Percentiles rank a stretch among this genome's conserved stretches.
These are phyloP conservation scores for Ganoderma boninense DNA, from an alignment of 1,284 basidiomycete genomes.

Conservation along the genomic window DNA sequence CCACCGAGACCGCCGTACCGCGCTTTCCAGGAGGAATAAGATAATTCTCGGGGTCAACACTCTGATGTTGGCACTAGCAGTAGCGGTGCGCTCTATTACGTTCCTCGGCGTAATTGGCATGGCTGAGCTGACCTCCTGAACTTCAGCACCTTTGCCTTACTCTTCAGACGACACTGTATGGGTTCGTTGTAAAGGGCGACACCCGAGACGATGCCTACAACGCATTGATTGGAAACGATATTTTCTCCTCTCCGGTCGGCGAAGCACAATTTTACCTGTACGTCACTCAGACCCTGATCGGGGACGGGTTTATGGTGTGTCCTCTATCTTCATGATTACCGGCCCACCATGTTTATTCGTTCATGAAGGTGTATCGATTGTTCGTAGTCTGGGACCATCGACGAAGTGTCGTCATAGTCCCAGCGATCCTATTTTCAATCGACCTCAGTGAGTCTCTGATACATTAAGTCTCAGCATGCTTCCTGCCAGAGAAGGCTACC, in stretches of 20 bases:
- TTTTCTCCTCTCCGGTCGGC: background rate
- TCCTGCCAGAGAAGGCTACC: too few relatives aligned
- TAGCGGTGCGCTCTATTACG: conserved; percentile 7
- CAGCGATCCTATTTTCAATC: background rate
- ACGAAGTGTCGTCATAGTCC: background rate
- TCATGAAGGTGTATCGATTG: conserved; percentile 1
- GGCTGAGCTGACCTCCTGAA: background rate
- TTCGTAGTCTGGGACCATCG: background rate
- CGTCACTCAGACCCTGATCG: conserved; percentile 18
- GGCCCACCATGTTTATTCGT: too few relatives aligned
- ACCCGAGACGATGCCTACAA: background rate
- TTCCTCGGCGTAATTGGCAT: too few relatives aligned
- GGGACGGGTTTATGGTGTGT: conserved; percentile 21
- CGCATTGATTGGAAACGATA: background rate
- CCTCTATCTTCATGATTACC: background rate
- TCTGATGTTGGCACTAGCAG: conserved; percentile 9
- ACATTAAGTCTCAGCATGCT: too few relatives aligned
- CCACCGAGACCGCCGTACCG: background rate
- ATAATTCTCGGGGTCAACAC: conserved; percentile 10
- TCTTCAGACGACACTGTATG: background rate
- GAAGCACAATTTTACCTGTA: conserved; percentile 15
- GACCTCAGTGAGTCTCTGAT: background rate
- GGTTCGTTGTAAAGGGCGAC: background rate
- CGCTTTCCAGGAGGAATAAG: conserved; percentile 8
- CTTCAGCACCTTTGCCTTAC: conserved; percentile 14